A percentile compares a stretch with the other conserved stretches of the same genome.
Conservation (phyloP, 805 yeast species). For the Pichia cephalocereana region DNA sequence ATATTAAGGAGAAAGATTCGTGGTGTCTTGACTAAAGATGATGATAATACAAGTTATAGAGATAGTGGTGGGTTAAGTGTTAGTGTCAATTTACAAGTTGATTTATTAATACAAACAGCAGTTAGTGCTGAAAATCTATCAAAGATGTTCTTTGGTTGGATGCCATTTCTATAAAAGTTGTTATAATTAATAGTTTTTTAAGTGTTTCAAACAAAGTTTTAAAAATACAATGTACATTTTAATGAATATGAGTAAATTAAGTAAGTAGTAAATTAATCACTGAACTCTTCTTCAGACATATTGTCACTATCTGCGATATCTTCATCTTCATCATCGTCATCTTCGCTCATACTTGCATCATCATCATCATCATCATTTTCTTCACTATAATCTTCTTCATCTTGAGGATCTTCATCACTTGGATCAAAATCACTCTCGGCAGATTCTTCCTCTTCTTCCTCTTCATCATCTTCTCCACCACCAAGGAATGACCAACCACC, state of each 20-base stretch:
- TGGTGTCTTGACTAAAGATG: slow-evolving; percentile 71
- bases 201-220: neutral
- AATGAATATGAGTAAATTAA: neutral
- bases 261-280: slow-evolving; percentile 14
- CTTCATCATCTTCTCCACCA: slow-evolving; percentile 75
- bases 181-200: neutral
- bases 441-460: slow-evolving; percentile 59
- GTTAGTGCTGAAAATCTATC: slow-evolving; percentile 60
- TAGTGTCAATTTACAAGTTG: slow-evolving; percentile 90
- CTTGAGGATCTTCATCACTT: slow-evolving; percentile 50
- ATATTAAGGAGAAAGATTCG: slow-evolving; percentile 71
- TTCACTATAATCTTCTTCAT: slow-evolving; percentile 36
- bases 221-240: slow-evolving; percentile 1
- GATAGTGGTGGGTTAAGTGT: slow-evolving; percentile 58
- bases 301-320: slow-evolving; percentile 23
- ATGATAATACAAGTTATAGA: slow-evolving; percentile 26
- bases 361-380: slow-evolving; percentile 19
- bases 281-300: slow-evolving; percentile 23
- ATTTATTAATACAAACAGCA: slow-evolving; percentile 77
- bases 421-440: slow-evolving; percentile 57
- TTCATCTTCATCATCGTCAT: slow-evolving; percentile 22
- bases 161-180: slow-evolving; percentile 44
- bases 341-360: slow-evolving; percentile 16
- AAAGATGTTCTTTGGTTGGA: slow-evolving; percentile 94
- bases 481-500: slow-evolving; percentile 97